Percentiles rank a stretch among this genome's conserved stretches.
Evolutionary conservation across 2,329 filamentous ascomycete genomes (phyloP).

Genomic region (Anthostomella pinea): DNA sequence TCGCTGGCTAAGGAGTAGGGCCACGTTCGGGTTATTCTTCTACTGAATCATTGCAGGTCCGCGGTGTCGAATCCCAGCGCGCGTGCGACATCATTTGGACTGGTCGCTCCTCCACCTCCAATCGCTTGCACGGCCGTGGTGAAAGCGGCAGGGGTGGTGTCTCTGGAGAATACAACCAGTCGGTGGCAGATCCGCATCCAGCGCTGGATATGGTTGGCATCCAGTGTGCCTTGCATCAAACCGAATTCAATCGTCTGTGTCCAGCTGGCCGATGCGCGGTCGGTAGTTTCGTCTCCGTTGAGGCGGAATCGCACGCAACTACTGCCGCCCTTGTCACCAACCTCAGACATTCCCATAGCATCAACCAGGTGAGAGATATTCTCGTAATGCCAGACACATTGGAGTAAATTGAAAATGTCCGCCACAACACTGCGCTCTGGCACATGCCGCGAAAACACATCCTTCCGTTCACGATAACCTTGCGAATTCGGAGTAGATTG

Average conservation of each 20-base stretch:
- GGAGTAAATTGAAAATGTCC: background rate
- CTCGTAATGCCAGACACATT: slow-evolving; percentile 7
- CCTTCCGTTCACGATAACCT: background rate
- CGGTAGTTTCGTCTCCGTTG: background rate
- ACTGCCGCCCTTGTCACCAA: too few relatives aligned
- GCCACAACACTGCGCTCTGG: background rate
- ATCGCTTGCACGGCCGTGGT: too few relatives aligned
- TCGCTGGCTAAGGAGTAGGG: too few relatives aligned
- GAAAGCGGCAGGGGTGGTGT: slow-evolving; percentile 35
- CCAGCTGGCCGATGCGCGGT: rapidly evolving
- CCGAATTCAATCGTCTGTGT: slow-evolving; percentile 22
- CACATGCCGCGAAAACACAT: slow-evolving; percentile 1
- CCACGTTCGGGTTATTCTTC: background rate
- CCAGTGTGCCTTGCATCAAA: slow-evolving; percentile 23
- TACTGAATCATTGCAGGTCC: slow-evolving; percentile 9
- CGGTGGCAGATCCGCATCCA: slow-evolving; percentile 17
- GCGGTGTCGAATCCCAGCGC: slow-evolving; percentile 2
- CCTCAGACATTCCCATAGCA: background rate
- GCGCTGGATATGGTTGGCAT: slow-evolving; percentile 21
- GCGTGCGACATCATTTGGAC: background rate
- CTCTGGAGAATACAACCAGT: slow-evolving; percentile 23
- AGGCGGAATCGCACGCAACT: slow-evolving; percentile 7
- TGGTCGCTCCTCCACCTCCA: background rate
- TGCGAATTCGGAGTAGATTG: background rate
- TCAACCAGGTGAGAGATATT: slow-evolving; percentile 2